A percentile compares a stretch with the other conserved stretches of the same genome.
Evolutionary conservation across 2,329 filamentous ascomycete species (phyloP).

Genomic region (Whalleya microplaca): DNA sequence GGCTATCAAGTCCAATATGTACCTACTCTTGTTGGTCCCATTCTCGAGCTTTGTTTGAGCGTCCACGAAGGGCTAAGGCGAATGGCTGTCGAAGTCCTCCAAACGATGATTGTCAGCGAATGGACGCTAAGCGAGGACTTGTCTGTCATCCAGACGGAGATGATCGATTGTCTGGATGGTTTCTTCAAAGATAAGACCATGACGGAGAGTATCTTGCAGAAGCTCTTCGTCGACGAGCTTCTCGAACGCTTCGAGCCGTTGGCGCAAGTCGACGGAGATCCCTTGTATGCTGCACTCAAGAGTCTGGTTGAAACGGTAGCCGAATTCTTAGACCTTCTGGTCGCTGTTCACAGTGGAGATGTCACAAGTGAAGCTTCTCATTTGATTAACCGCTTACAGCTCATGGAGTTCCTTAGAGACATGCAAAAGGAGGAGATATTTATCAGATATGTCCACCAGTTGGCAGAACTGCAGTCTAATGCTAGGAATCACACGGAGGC

Average conservation of each 20-base stretch:
- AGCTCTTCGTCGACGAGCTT: slow-evolving; percentile 87
- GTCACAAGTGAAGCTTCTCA: slow-evolving; percentile 74
- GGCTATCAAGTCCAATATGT: slow-evolving; percentile 99
- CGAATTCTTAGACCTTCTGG: slow-evolving; percentile 86
- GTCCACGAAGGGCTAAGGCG: slow-evolving; percentile 89
- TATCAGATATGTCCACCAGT: slow-evolving; percentile 91
- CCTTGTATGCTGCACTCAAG: slow-evolving; percentile 74
- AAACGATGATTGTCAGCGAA: slow-evolving; percentile 98
- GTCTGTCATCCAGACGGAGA: slow-evolving; percentile 88
- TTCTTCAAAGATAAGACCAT: slow-evolving; percentile 89
- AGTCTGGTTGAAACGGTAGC: slow-evolving; percentile 84
- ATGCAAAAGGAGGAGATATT: slow-evolving; percentile 98
- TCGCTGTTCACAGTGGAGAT: slow-evolving; percentile 83
- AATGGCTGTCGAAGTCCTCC: slow-evolving; percentile 90
- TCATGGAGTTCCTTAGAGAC: slow-evolving; percentile 96
- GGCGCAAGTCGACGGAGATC: slow-evolving; percentile 67
- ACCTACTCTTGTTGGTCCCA: slow-evolving; percentile 84
- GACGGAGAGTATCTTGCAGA: slow-evolving; percentile 88
- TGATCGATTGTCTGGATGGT: slow-evolving; percentile 90
- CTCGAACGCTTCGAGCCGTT: slow-evolving; percentile 78
- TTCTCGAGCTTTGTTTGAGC: slow-evolving; percentile 91
- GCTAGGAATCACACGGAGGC: slow-evolving; percentile 84
- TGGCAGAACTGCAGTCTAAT: slow-evolving; percentile 76
- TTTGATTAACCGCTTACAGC: slow-evolving; percentile 82
- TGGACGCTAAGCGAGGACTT: slow-evolving; percentile 96